Base-by-base conservation (phyloP, 2,329 filamentous ascomycete genomes). In the Cercospora sojina region DNA sequence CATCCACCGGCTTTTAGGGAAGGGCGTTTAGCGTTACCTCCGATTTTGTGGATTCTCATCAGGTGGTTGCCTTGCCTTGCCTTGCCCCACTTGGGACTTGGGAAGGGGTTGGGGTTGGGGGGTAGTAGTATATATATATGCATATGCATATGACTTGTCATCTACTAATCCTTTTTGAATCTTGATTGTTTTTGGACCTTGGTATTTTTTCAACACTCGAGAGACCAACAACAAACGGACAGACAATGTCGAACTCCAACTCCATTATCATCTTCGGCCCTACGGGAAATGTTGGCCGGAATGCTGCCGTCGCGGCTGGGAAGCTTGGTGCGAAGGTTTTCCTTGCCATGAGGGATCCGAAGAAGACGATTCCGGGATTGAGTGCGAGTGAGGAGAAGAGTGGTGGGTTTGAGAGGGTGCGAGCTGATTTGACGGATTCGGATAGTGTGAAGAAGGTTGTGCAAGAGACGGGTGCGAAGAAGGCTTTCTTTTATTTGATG, bases 401-500 rank as follows among this genome's bases (percentile, higher is more conserved):
- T 3, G 77, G 73, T 7, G 67, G 64, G 12, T 82, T 77, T 66
- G 60, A 77, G 31, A 72, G 82, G 6, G 69, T 84, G 18, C 72
- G 80, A 57, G 81, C 83, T 38, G 83, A 86, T 70, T 77, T 86
- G 5, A 73, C 73, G 3, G 66, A 82, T 0, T 79, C 83, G 0
- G 77, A 78, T 0, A 79, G 79, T 5, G 70, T 86, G 20, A 62
- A 60, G 4, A 70, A 70, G 0, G 84, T 83, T 0, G 79, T 84
- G n/a, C 60, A 72, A 29, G 71, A 71, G 31, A 77, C 82, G 0
- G 77, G 79, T 8, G 83, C 84, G 16, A 83, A 78, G 51, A 69
- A 72, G 7, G 84, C 83, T 0, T 86, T 85, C 75, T 76, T 85
- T 56, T 86, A 87, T 72, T 29, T 77, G 2, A 70, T 77, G 7